Evolutionary conservation across 2,329 filamentous ascomycete species (phyloP).

Genomic region (Polychaeton citri): DNA sequence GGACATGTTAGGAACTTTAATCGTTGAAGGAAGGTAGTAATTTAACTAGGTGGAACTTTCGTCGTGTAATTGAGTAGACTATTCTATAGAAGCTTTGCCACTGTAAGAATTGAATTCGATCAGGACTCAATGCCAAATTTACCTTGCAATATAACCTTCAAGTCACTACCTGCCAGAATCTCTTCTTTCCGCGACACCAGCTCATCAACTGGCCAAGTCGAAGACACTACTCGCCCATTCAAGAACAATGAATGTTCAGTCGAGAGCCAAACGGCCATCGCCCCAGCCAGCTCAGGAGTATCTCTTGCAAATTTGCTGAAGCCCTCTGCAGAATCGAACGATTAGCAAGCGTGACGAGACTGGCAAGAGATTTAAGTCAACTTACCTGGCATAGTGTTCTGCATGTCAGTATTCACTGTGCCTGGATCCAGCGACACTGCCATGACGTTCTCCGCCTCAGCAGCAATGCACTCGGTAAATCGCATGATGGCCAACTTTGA

Average conservation of each 20-base stretch:
- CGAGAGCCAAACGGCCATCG: neutral
- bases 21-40: too few species aligned
- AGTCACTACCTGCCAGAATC: neutral
- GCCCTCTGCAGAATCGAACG: neutral
- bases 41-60: too few species aligned
- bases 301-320: neutral
- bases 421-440: conserved; percentile 32
- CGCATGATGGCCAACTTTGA: conserved; percentile 33
- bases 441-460: conserved; percentile 31
- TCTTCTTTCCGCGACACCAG: neutral
- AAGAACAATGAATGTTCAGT: neutral
- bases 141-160: neutral
- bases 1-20: too few species aligned
- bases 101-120: too few species aligned
- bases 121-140: neutral
- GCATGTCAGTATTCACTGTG: conserved; percentile 29
- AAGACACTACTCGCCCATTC: neutral
- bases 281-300: neutral
- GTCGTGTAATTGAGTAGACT: too few species aligned
- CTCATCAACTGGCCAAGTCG: neutral
- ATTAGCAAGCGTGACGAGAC: neutral
- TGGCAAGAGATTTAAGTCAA: neutral
- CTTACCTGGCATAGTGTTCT: neutral
- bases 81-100: too few species aligned
- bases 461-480: conserved; percentile 31